Percentiles rank a stretch among this genome's conserved stretches.
These are phyloP conservation scores for Ilex paraguariensis DNA, from an alignment of 305 asterid genomes.

Conservation along the genomic window DNA sequence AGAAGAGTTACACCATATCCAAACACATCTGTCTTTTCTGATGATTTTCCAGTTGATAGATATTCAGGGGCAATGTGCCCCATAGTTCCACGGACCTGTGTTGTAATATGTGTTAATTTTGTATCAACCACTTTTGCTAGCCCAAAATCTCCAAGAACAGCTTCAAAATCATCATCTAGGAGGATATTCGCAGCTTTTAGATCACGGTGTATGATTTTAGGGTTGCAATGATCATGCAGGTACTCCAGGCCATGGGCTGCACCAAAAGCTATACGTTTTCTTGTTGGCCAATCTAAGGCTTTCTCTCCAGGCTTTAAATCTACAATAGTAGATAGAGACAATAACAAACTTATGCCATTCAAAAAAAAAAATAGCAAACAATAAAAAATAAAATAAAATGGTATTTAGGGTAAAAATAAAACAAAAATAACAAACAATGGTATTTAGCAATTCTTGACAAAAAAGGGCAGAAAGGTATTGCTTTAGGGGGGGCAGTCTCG, in stretches of 20 bases:
- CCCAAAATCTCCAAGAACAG: conserved; percentile 93
- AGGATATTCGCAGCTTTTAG: conserved; percentile 93
- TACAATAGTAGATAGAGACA: conserved; percentile 2
- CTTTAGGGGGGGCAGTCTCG: too few relatives aligned
- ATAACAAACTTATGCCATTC: too few relatives aligned
- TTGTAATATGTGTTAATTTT: conserved; percentile 69
- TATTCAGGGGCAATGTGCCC: conserved; percentile 96
- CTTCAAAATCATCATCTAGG: conserved; percentile 63
- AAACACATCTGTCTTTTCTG: conserved; percentile 83
- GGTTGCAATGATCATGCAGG: conserved; percentile 87
- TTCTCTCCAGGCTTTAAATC: conserved; percentile 78
- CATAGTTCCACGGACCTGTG: conserved; percentile 95
- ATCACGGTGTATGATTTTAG: conserved; percentile 87
- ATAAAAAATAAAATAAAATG: too few relatives aligned
- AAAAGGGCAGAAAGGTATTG: too few relatives aligned
- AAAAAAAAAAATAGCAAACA: too few relatives aligned
- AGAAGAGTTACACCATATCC: conserved; percentile 90
- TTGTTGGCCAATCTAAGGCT: conserved; percentile 68
- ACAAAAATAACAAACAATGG: too few relatives aligned
- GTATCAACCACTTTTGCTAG: conserved; percentile 74
- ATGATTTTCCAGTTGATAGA: conserved; percentile 82
- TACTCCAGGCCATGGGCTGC: conserved; percentile 92
- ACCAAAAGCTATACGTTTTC: conserved; percentile 72
- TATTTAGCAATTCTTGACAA: too few relatives aligned
- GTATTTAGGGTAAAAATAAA: too few relatives aligned